phyloP scores from a whole-genome alignment of 2,329 filamentous ascomycete genomes.

The Cercospora sesami region DNA sequence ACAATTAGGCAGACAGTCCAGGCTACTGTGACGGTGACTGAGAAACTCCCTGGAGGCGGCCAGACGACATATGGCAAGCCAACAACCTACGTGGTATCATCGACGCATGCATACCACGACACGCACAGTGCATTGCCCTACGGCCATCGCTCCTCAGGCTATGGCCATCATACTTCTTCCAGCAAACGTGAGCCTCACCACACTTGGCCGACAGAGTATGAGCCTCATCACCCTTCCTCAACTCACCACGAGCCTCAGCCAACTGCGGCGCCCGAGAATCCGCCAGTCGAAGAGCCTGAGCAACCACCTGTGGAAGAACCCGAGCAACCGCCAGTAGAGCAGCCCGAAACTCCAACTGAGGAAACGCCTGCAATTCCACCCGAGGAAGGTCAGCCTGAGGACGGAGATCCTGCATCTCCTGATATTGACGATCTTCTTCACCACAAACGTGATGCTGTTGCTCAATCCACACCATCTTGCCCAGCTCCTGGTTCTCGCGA shows the following conservation, averaged over 20 bases:
- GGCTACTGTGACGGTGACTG: constrained; percentile 3
- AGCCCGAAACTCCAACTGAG: background rate
- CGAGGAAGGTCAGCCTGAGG: background rate
- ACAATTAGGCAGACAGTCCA: background rate
- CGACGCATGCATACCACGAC: background rate
- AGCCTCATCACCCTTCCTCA: background rate
- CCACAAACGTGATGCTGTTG: background rate
- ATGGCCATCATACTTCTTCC: background rate
- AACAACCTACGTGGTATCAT: constrained; percentile 11
- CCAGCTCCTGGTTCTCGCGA: constrained; percentile 9
- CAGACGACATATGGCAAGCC: constrained; percentile 10
- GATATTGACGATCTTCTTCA: background rate
- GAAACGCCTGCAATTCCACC: background rate
- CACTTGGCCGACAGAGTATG: background rate
- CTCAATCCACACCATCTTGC: constrained; percentile 3
- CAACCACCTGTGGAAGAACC: background rate
- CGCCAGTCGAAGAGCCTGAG: background rate
- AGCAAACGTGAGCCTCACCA: background rate
- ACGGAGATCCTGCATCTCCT: background rate
- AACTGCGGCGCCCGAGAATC: background rate
- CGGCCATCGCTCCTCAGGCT: background rate
- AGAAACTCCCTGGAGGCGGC: constrained; percentile 9
- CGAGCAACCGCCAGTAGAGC: background rate
- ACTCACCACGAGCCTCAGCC: background rate
- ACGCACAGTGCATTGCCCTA: background rate